Evolutionary conservation across 768 basidiomycete species (phyloP).

Genomic region (Xerocomus spinulosus): DNA sequence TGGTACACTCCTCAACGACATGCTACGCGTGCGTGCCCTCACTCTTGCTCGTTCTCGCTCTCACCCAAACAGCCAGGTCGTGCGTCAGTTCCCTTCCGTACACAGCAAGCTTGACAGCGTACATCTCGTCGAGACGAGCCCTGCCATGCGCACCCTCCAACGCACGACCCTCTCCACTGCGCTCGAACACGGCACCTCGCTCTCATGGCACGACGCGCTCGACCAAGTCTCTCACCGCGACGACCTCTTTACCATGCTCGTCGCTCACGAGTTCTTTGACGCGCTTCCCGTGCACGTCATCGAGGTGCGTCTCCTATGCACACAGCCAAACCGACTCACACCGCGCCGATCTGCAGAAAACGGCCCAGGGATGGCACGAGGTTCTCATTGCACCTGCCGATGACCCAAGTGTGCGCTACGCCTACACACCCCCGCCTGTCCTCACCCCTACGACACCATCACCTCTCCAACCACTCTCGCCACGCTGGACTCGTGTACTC

Average conservation of each 20-base stretch:
- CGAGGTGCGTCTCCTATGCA: constrained; percentile 48
- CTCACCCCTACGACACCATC: constrained; percentile 2
- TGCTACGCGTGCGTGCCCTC: constrained; percentile 59
- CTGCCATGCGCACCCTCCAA: constrained; percentile 62
- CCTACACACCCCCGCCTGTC: constrained; percentile 7
- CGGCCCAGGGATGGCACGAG: constrained; percentile 78
- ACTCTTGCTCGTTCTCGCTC: background rate
- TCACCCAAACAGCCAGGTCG: constrained; percentile 37
- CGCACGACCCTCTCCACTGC: constrained; percentile 41
- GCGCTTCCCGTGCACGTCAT: constrained; percentile 89
- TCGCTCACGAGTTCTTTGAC: constrained; percentile 98
- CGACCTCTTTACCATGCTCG: constrained; percentile 68
- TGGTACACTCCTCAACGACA: constrained; percentile 88
- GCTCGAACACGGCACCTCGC: constrained; percentile 29
- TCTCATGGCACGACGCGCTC: constrained; percentile 73
- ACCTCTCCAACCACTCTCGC: constrained; percentile 14
- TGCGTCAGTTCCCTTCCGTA: constrained; percentile 43
- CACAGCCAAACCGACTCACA: background rate
- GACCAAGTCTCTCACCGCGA: constrained; percentile 55
- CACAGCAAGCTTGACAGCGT: constrained; percentile 42
- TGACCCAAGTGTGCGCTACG: constrained; percentile 36
- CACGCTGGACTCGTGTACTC: constrained; percentile 60
- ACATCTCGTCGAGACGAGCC: constrained; percentile 80
- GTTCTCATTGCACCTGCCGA: constrained; percentile 57
- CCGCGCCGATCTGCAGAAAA: constrained; percentile 48